Evolutionary conservation across 805 yeast genomes (phyloP).

Genomic region (Schwanniomyces yamadae): DNA sequence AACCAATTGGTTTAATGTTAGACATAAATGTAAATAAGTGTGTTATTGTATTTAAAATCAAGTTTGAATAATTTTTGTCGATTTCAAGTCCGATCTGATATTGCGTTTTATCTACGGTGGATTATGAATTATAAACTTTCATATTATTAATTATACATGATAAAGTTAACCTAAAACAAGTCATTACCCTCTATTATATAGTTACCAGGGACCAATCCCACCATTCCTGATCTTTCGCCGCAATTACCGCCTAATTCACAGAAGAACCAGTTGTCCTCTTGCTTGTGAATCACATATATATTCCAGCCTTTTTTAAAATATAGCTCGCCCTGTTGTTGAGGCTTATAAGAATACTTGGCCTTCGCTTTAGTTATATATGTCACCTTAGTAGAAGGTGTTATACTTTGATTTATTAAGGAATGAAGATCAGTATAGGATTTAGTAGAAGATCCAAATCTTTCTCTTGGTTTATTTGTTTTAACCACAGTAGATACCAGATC

Average conservation of each 20-base stretch:
- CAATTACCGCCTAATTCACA: slow-evolving; percentile 41
- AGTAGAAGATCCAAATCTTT: slow-evolving; percentile 32
- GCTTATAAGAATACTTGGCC: slow-evolving; percentile 39
- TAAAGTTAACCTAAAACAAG: slow-evolving; percentile 9
- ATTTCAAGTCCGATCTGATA: neutral
- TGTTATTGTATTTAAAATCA: too few relatives aligned
- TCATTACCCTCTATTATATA: slow-evolving; percentile 36
- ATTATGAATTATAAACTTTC: too few relatives aligned
- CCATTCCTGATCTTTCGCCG: slow-evolving; percentile 28
- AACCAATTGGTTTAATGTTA: slow-evolving; percentile 17
- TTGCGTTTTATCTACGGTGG: neutral
- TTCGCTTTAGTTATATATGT: slow-evolving; percentile 34
- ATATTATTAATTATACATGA: neutral
- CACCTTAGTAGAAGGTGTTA: slow-evolving; percentile 33
- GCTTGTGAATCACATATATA: slow-evolving; percentile 41
- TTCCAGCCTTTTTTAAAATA: slow-evolving; percentile 41
- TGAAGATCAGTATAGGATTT: slow-evolving; percentile 34
- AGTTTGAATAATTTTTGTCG: neutral
- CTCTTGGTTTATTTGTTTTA: slow-evolving; percentile 11
- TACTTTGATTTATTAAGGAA: slow-evolving; percentile 19
- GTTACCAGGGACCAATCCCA: slow-evolving; percentile 46
- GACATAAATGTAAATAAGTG: too few relatives aligned
- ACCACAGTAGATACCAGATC: slow-evolving; percentile 7
- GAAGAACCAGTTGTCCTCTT: slow-evolving; percentile 45
- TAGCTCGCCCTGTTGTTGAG: slow-evolving; percentile 43